These are phyloP conservation scores for Ormosia semicastrata DNA, from an alignment of 306 rosid genomes.

Conservation along the genomic window DNA sequence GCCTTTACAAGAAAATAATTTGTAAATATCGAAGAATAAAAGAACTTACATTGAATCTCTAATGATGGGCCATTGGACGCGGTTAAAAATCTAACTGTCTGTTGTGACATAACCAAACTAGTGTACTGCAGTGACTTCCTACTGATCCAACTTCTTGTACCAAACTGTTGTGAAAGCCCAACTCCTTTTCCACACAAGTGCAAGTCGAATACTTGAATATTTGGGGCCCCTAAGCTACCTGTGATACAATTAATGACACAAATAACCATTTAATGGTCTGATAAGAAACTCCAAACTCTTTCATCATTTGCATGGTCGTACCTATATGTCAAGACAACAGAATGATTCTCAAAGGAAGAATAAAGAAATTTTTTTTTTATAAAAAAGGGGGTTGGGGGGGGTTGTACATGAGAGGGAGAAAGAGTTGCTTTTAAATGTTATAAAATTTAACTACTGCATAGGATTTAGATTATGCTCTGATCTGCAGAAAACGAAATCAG, in stretches of 20 bases:
- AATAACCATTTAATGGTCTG: not conserved
- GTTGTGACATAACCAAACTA: conserved; percentile 43
- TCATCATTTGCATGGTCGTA: conserved; percentile 5
- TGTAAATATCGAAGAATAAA: not conserved
- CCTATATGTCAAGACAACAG: conserved; percentile 11
- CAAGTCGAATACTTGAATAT: conserved; percentile 46
- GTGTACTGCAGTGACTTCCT: conserved; percentile 44
- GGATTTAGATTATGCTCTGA: not conserved
- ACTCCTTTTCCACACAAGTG: conserved; percentile 38
- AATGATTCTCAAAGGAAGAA: conserved; percentile 15
- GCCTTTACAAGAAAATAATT: not conserved
- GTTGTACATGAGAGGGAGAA: not conserved
- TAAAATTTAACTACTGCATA: not conserved
- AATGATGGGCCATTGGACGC: conserved; percentile 21
- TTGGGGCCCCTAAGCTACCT: conserved; percentile 68
- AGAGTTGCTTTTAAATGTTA: not conserved
- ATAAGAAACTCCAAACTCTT: conserved; percentile 11
- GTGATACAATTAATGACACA: conserved; percentile 26
- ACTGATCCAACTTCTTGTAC: conserved; percentile 51
- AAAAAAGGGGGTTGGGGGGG: too few relatives aligned
- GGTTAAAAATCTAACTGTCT: conserved; percentile 31
- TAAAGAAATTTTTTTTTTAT: not conserved
- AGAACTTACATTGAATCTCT: conserved; percentile 51
- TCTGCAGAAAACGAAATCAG: not conserved
- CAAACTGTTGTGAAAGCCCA: conserved; percentile 40